phyloP scores from a whole-genome alignment of 164 flowering plant genomes.

The Kingdonia uniflora region DNA sequence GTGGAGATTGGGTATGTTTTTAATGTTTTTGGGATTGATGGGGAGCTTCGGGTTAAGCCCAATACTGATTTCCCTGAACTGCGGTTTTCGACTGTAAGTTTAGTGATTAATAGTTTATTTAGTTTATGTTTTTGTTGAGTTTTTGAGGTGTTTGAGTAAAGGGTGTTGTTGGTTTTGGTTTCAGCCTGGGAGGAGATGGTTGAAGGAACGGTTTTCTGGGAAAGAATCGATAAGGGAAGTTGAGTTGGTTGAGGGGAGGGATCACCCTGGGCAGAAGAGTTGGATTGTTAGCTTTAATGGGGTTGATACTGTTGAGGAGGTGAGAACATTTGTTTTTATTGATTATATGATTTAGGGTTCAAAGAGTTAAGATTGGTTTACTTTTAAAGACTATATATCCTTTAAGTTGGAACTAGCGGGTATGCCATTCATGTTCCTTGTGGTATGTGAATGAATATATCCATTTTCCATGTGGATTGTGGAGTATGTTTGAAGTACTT shows the following conservation, averaged over 20 bases:
- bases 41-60: slow-evolving; percentile 70
- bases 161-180: neutral
- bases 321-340: slow-evolving; percentile 6
- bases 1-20: slow-evolving; percentile 65
- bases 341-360: too few species aligned
- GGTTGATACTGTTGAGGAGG: slow-evolving; percentile 64
- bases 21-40: slow-evolving; percentile 71
- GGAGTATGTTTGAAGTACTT: too few species aligned
- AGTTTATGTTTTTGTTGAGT: too few species aligned
- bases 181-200: slow-evolving; percentile 89
- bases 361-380: too few species aligned
- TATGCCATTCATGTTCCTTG: too few species aligned
- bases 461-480: too few species aligned
- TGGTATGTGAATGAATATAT: too few species aligned
- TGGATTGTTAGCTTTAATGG: slow-evolving; percentile 70
- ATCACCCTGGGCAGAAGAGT: slow-evolving; percentile 56
- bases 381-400: too few species aligned
- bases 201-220: slow-evolving; percentile 51
- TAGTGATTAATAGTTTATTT: too few species aligned
- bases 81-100: slow-evolving; percentile 56
- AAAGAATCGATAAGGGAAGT: slow-evolving; percentile 57
- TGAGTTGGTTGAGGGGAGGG: slow-evolving; percentile 72
- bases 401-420: too few species aligned
- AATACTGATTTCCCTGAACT: slow-evolving; percentile 74
- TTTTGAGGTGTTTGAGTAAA: too few species aligned